Evolutionary conservation across 768 basidiomycete species (phyloP), one percentile per base, ranked within the genome.

Genomic region (Trametes cinnabarina): DNA sequence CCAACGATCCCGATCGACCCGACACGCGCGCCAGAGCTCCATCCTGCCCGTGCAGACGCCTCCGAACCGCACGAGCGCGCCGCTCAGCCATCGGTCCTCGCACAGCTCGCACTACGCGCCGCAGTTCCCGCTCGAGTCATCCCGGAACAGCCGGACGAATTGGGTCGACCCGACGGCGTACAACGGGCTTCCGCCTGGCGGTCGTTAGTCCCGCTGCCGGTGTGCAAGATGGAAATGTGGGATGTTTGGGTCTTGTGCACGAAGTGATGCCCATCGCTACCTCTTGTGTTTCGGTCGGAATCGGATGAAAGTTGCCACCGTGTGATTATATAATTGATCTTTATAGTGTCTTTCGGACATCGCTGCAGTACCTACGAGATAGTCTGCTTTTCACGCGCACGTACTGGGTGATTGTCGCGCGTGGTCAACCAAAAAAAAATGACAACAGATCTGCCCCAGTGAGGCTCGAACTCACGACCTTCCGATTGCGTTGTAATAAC

Each of bases 381-480:
- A n/a, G n/a, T n/a, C n/a, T n/a, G n/a, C n/a, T n/a, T n/a, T n/a
- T n/a, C n/a, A n/a, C n/a, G n/a, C n/a, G n/a, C n/a, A n/a, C n/a
- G n/a, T n/a, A n/a, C n/a, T n/a, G n/a, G n/a, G n/a, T n/a, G n/a
- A n/a, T n/a, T n/a, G n/a, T n/a, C n/a, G n/a, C n/a, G n/a, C n/a
- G n/a, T n/a, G n/a, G n/a, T n/a, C n/a, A 32, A 12, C 12, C 2
- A 12, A n/a, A 7, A n/a, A 28, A 40, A 41, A 28, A 51, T 9
- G 4, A 40, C 23, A 34, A 15, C 7, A 39, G 14, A n/a, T 37
- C 63, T 68, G 65, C 67, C 65, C 64, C 81, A 78, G 78, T 77
- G 78, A 84, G 83, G 79, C 77, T 84, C 77, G 82, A 83, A 84
- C 84, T 82, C 79, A 79, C 78, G 82, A 83, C 80, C 81, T 82